These are phyloP conservation scores for Citrus sp. DNA, from an alignment of 345 rosid genomes.

Conservation along the genomic window DNA sequence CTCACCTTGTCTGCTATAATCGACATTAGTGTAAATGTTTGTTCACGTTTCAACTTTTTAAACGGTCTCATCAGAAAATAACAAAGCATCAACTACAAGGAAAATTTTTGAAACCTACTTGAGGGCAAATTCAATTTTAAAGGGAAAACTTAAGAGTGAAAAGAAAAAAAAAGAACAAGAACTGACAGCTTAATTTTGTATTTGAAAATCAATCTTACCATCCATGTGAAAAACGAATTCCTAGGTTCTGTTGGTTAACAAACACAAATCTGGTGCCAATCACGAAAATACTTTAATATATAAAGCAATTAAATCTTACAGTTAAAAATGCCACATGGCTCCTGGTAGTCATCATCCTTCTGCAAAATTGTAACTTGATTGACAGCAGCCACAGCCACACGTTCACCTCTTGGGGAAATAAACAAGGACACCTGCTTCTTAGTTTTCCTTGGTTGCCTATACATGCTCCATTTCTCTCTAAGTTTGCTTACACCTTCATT, in stretches of 20 bases:
- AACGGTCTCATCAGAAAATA: neutral
- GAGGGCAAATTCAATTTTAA: neutral
- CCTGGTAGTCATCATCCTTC: slow-evolving; percentile 66
- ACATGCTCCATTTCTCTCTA: slow-evolving; percentile 61
- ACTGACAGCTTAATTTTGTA: neutral
- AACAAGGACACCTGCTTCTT: slow-evolving; percentile 52
- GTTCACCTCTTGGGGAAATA: slow-evolving; percentile 71
- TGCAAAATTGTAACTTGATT: slow-evolving; percentile 65
- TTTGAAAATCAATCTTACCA: neutral
- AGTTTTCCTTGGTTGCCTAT: slow-evolving; percentile 36
- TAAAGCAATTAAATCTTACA: slow-evolving; percentile 39
- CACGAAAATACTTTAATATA: neutral
- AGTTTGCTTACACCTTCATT: slow-evolving; percentile 57
- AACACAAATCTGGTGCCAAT: neutral
- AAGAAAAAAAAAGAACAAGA: neutral
- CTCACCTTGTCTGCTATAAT: neutral
- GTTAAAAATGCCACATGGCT: slow-evolving; percentile 60
- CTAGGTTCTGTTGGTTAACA: neutral
- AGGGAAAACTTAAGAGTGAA: neutral
- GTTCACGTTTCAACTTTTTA: neutral
- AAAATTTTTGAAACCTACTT: neutral
- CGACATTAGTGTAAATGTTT: neutral
- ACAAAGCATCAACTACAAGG: neutral
- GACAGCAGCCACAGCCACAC: slow-evolving; percentile 75
- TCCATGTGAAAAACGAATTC: neutral